Base-by-base conservation (phyloP, 257 asterid species). In the Primulina tabacum region DNA sequence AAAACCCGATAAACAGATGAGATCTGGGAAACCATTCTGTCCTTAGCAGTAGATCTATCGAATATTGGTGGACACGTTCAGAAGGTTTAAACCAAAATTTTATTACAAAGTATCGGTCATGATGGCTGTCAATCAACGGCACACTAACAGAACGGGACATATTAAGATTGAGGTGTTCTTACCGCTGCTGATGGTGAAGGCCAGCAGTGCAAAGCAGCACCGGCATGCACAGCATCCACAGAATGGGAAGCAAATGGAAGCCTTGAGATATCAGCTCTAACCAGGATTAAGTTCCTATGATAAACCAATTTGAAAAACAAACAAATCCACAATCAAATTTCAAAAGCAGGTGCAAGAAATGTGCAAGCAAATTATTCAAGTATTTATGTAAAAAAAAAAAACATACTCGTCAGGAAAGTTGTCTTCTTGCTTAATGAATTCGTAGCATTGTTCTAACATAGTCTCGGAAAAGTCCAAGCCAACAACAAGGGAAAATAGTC, bases 131-230 rank as follows among this genome's bases (percentile, higher is more conserved):
- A 40, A 21, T 32, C 43, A 59, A 30, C 32, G 34, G 55, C n/a
- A 20, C 16, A 4, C 64, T 64, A 56, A 30, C 9, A 30, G 34
- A 10, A 40, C 8, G 18, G 16, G 38, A 10, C 67, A 16, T 60
- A 14, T 40, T 24, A 28, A 57, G 52, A 70, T 53, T 73, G 20
- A 64, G 72, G 74, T 50, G 29, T 66, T 71, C 87, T 75, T 73
- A 90, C 97, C 18, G 89, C 96, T 34, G 92, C 79, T 12, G 95
- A 87, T 64, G 96, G 96, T 60, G 96, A 89, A 76, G 96, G 94
- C 95, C 97, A 92, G 50, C 97, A 92, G 79, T 89, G 97, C 72
- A 92, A 77, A 75, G 97, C 97, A 69, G 96, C 97, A 76, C 96
- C 97, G 73, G 96, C 97, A 83, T 92, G 97, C 77, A 92, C 84